These are phyloP conservation scores for Paulownia fortunei DNA, from an alignment of 257 asterid genomes.

Conservation along the genomic window DNA sequence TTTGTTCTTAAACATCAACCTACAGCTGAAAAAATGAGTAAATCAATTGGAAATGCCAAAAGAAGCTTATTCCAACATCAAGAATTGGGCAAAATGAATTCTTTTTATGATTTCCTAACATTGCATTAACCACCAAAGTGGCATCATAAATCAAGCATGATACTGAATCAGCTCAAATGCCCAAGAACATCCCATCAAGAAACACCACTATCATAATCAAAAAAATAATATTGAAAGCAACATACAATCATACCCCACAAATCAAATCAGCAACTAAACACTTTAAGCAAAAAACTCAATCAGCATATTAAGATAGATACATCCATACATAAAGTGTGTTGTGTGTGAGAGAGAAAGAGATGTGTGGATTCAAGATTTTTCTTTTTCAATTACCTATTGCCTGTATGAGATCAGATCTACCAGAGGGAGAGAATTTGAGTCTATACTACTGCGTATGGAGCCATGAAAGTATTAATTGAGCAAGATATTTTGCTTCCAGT, in stretches of 20 bases:
- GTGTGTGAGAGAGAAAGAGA: neutral
- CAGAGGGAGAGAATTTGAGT: slow-evolving; percentile 9
- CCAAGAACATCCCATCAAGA: slow-evolving; percentile 25
- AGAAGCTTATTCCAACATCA: slow-evolving; percentile 17
- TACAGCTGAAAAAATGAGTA: neutral
- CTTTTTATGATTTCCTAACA: neutral
- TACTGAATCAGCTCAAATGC: slow-evolving; percentile 11
- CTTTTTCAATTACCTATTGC: slow-evolving; percentile 31
- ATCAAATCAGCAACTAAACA: slow-evolving; percentile 26
- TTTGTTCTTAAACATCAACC: neutral
- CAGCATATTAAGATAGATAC: neutral
- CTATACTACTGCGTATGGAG: slow-evolving; percentile 4
- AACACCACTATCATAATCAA: slow-evolving; percentile 6
- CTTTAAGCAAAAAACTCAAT: neutral
- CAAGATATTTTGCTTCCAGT: slow-evolving; percentile 37
- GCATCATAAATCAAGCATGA: slow-evolving; percentile 7
- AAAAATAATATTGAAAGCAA: neutral
- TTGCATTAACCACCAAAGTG: slow-evolving; percentile 14
- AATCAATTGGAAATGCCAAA: slow-evolving; percentile 18
- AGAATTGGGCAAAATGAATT: neutral
- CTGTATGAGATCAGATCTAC: slow-evolving; percentile 43
- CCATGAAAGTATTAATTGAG: slow-evolving; percentile 32
- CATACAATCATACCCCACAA: slow-evolving; percentile 22
- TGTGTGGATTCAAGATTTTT: neutral
- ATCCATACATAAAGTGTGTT: neutral